Evolutionary conservation across 208 protist genomes (phyloP).

Genomic region (Leishmania aethiopica): DNA sequence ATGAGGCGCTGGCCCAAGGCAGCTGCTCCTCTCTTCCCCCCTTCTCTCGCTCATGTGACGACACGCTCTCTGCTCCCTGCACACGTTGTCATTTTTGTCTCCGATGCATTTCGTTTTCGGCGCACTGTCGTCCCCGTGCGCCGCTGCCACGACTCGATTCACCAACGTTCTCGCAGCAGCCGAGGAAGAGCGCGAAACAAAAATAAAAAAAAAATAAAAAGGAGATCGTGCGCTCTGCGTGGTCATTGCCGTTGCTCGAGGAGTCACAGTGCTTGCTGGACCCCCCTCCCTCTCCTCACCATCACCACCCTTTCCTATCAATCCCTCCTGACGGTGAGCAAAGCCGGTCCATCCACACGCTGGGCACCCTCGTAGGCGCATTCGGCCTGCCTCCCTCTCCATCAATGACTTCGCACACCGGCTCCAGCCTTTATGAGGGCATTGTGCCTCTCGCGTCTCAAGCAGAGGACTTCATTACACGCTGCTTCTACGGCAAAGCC

Average conservation of each 20-base stretch:
- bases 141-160: background rate
- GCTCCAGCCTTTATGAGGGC: constrained; percentile 27
- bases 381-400: background rate
- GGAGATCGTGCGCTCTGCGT: background rate
- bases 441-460: constrained; percentile 35
- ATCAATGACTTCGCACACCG: constrained; percentile 5
- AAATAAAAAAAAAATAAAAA: background rate
- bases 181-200: background rate
- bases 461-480: constrained; percentile 66
- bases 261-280: background rate
- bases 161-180: background rate
- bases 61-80: background rate
- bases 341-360: background rate
- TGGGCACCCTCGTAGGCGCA: background rate
- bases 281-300: background rate
- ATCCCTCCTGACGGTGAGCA: background rate
- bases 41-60: background rate
- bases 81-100: background rate
- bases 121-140: background rate
- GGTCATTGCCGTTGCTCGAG: background rate
- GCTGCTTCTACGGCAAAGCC: constrained; percentile 59
- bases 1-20: background rate
- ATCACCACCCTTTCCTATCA: too few species aligned
- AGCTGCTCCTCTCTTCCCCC: background rate
- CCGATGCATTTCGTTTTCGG: background rate